Conservation (phyloP, 345 rosid species). For the Salix dunnii region DNA sequence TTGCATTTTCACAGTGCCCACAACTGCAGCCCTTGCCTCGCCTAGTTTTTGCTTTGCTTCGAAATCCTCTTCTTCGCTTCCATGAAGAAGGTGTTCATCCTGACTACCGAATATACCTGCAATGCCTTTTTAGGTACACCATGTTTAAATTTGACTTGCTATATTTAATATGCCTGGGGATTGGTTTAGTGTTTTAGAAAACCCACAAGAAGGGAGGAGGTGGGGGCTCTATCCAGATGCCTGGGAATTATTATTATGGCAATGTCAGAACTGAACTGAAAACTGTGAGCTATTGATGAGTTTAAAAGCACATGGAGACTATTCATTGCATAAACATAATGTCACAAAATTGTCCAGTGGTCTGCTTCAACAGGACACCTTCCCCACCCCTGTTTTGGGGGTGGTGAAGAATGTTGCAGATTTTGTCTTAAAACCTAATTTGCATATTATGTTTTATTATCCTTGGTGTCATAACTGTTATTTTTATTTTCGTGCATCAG, state of each 20-base stretch:
- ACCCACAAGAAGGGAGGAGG: no score
- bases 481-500: neutral
- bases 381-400: neutral
- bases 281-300: neutral
- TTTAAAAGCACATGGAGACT: neutral
- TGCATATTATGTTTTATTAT: neutral
- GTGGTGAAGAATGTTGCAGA: neutral
- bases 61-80: constrained; percentile 86
- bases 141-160: neutral
- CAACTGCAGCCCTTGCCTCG: constrained; percentile 86
- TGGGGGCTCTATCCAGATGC: neutral
- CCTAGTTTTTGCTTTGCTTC: constrained; percentile 85
- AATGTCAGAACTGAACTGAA: neutral
- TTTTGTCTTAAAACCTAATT: neutral
- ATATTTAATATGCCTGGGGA: neutral
- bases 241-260: neutral
- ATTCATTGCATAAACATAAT: neutral
- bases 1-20: constrained; percentile 86
- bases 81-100: constrained; percentile 99
- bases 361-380: neutral
- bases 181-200: neutral
- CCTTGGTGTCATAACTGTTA: neutral
- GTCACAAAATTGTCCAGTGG: neutral
- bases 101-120: constrained; percentile 84
- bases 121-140: constrained; percentile 94